These are phyloP conservation scores for Leccinellum luteum DNA, from an alignment of 768 basidiomycete genomes.

Conservation along the genomic window DNA sequence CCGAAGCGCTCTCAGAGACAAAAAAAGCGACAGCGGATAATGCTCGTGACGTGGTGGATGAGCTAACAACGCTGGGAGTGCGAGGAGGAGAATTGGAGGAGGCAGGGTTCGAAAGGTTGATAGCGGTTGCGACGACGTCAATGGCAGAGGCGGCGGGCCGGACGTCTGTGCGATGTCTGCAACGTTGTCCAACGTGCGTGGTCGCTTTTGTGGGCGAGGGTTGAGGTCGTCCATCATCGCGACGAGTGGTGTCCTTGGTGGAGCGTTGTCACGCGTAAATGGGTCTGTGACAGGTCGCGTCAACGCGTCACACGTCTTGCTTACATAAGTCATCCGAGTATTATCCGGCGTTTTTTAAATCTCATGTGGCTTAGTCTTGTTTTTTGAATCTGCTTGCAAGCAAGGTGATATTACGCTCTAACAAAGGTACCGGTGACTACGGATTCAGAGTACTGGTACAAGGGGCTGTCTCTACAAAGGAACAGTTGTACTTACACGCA, in stretches of 20 bases:
- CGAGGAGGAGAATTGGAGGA: constrained; percentile 51
- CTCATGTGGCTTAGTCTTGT: too few species aligned
- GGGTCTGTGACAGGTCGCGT: constrained; percentile 31
- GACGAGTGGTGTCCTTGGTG: constrained; percentile 1
- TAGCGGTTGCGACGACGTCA: not conserved
- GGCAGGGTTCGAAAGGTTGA: constrained; percentile 35
- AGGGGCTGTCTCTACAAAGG: too few species aligned
- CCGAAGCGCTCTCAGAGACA: constrained; percentile 56
- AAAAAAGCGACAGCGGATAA: constrained; percentile 51
- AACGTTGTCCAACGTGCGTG: constrained; percentile 18
- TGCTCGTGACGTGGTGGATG: constrained; percentile 63
- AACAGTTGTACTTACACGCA: too few species aligned
- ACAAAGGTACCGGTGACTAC: too few species aligned
- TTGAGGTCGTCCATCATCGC: constrained; percentile 31
- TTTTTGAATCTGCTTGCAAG: too few species aligned
- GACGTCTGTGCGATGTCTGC: not conserved
- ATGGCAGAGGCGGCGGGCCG: not conserved
- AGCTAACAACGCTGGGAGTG: constrained; percentile 55
- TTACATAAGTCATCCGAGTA: not conserved
- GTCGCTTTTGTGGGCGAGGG: constrained; percentile 37
- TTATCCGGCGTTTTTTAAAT: too few species aligned
- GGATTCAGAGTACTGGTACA: too few species aligned
- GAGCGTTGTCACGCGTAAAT: constrained; percentile 29
- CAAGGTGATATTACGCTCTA: too few species aligned
- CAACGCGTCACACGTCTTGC: not conserved